phyloP scores from a whole-genome alignment of 179 eudicot species.

The Beta lomatogona region DNA sequence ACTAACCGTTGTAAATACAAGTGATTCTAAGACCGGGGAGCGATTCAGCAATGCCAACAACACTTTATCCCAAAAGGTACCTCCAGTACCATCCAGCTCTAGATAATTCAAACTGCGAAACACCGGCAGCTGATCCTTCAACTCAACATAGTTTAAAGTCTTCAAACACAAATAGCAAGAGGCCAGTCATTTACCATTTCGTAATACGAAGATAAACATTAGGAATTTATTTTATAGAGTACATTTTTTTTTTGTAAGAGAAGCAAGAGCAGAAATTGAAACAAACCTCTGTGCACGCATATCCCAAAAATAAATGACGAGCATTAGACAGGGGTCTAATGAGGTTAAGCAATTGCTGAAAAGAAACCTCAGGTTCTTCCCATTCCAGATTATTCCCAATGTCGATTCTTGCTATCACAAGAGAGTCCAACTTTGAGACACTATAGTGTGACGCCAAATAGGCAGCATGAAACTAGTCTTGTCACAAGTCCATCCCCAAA shows the following conservation, averaged over 20 bases:
- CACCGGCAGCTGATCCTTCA: not conserved
- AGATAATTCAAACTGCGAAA: not conserved
- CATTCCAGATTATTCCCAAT: not conserved
- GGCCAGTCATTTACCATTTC: too few relatives aligned
- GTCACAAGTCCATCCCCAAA: not conserved
- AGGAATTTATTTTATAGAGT: too few relatives aligned
- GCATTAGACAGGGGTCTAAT: constrained; percentile 5
- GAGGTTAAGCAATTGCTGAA: not conserved
- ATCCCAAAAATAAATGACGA: not conserved
- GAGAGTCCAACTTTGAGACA: not conserved
- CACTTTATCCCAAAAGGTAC: not conserved
- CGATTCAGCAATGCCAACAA: too few relatives aligned
- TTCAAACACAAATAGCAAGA: not conserved
- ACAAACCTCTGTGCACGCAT: too few relatives aligned
- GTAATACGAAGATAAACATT: too few relatives aligned
- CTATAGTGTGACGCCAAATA: not conserved
- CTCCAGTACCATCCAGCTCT: not conserved
- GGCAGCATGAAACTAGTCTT: not conserved
- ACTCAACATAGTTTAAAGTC: not conserved
- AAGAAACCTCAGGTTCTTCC: not conserved
- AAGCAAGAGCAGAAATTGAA: not conserved
- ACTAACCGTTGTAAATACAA: constrained; percentile 1
- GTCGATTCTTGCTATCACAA: not conserved
- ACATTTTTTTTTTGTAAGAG: not conserved
- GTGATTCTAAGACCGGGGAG: constrained; percentile 2